Base-by-base conservation (phyloP, 2,329 filamentous ascomycete genomes). In the Pseudophaeomoniella oleicola region DNA sequence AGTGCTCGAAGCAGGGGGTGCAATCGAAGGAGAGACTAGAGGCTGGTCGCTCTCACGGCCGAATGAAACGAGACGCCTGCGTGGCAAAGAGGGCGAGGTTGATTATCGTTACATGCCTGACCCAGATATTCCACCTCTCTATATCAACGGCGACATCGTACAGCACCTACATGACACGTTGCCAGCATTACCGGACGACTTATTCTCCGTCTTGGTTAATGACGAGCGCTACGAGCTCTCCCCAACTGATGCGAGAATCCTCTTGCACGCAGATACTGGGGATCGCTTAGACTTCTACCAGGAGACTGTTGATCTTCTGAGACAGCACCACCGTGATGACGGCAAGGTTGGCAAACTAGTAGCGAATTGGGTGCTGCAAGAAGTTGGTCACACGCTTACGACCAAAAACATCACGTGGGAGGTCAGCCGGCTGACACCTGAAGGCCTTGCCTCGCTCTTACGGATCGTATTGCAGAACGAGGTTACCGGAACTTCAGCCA, bases 41-140 rank as follows among this genome's bases (percentile, higher is more conserved):
- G 88, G 90, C 4, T 98, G 87, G 86, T 81, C 84, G 1, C 70
- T 94, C 16, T 86, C 86, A 2, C 79, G 76, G 43, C 46, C 46
- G 4, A 85, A 75, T 3, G 79, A 86, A 53, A 96, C 90, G 3
- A 76, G 75, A 40, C 72, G 80, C 30, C 63, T 98, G 31, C 73
- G 90, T 49, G 85, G 85, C 16, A 98, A 98, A 56, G 90, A 96
- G 56, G 90, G 90, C 34, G 88, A 94, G 52, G 86, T 96, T 4
- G 90, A 98, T 57, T 98, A 98, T 57, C 72, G 90, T 30, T 98
- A 98, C 54, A 96, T 98, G 88, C 88, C 90, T 0, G 90, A 98
- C 54, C 84, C 90, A 4, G 90, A 98, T 53, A 67, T 98, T 11
- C 71, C 74, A 0, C 85, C 90, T 2, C 66, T 98, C 2, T 54